Percentiles rank a stretch among this genome's conserved stretches.
phyloP scores from a whole-genome alignment of 2,329 filamentous ascomycete species.

The Tolypocladium endophyticum region DNA sequence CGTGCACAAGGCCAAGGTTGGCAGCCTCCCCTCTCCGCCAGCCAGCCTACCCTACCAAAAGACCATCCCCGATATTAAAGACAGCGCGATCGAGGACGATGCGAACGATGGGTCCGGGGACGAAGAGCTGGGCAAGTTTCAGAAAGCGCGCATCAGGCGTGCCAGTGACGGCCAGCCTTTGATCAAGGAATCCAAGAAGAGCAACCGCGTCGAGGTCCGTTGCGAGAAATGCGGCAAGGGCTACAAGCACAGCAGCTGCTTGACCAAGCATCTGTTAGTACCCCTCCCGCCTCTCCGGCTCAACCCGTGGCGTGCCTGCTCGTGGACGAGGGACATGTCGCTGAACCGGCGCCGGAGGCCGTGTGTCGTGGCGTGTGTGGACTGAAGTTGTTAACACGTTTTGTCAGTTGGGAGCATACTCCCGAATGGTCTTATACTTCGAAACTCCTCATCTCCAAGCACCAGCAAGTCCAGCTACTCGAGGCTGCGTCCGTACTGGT shows the following conservation, averaged over 20 bases:
- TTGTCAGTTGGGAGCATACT: slow-evolving; percentile 91
- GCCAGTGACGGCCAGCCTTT: slow-evolving; percentile 84
- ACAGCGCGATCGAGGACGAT: slow-evolving; percentile 61
- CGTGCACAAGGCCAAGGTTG: slow-evolving; percentile 54
- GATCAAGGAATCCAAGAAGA: slow-evolving; percentile 74
- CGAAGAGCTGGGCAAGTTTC: slow-evolving; percentile 36
- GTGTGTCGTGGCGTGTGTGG: background rate
- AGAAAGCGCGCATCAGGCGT: slow-evolving; percentile 42
- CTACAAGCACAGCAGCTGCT: slow-evolving; percentile 99
- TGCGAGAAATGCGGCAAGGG: slow-evolving; percentile 98
- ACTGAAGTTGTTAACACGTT: slow-evolving; percentile 1
- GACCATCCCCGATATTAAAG: slow-evolving; percentile 40
- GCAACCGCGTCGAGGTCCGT: slow-evolving; percentile 74
- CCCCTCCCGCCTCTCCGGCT: slow-evolving; percentile 40
- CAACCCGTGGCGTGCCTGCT: slow-evolving; percentile 19
- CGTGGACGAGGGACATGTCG: slow-evolving; percentile 2
- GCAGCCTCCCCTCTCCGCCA: slow-evolving; percentile 52
- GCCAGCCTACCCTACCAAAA: slow-evolving; percentile 55
- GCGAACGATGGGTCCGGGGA: slow-evolving; percentile 46
- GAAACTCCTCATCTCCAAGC: slow-evolving; percentile 96
- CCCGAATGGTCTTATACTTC: slow-evolving; percentile 96
- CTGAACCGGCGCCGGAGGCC: slow-evolving; percentile 7
- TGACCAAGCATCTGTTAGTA: slow-evolving; percentile 99
- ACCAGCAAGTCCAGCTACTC: slow-evolving; percentile 95
- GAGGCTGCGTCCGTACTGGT: slow-evolving; percentile 95